Evolutionary conservation across 495 filamentous ascomycete genomes (phyloP).

Genomic region (Aspergillus sparsus): DNA sequence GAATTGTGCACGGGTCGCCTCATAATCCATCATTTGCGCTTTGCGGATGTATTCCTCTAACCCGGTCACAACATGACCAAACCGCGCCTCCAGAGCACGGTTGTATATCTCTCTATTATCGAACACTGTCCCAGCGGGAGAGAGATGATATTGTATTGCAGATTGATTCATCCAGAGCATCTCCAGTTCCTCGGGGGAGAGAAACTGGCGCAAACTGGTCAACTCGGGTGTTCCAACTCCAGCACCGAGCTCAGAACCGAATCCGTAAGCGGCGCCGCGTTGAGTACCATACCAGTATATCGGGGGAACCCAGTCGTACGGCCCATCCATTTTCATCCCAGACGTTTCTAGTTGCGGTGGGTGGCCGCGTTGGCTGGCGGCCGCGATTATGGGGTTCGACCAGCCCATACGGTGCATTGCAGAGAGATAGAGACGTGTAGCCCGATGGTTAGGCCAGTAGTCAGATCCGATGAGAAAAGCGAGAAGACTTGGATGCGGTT

Average conservation of each 20-base stretch:
- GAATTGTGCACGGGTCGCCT: conserved; percentile 61
- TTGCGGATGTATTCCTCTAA: conserved; percentile 59
- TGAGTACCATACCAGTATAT: conserved; percentile 61
- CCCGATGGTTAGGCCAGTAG: conserved; percentile 61
- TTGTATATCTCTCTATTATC: conserved; percentile 59
- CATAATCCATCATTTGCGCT: conserved; percentile 62
- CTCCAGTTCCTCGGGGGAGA: conserved; percentile 50
- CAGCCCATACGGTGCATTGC: conserved; percentile 55
- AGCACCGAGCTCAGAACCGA: conserved; percentile 61
- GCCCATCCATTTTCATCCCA: conserved; percentile 67
- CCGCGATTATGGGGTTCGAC: conserved; percentile 58
- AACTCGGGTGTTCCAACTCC: conserved; percentile 64
- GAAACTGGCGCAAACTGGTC: conserved; percentile 54
- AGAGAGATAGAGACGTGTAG: conserved; percentile 51
- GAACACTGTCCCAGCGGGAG: conserved; percentile 53
- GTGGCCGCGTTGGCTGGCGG: conserved; percentile 57
- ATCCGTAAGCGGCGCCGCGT: conserved; percentile 61
- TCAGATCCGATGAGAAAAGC: conserved; percentile 62
- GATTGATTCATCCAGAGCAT: conserved; percentile 57
- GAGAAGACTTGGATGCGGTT: conserved; percentile 57
- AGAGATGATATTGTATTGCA: conserved; percentile 62
- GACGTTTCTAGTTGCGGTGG: conserved; percentile 53
- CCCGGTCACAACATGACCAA: conserved; percentile 50
- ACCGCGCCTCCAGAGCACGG: conserved; percentile 51
- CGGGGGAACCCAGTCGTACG: conserved; percentile 68